Base-by-base conservation (phyloP, 2,329 filamentous ascomycete genomes). In the Colletotrichum agaves region DNA sequence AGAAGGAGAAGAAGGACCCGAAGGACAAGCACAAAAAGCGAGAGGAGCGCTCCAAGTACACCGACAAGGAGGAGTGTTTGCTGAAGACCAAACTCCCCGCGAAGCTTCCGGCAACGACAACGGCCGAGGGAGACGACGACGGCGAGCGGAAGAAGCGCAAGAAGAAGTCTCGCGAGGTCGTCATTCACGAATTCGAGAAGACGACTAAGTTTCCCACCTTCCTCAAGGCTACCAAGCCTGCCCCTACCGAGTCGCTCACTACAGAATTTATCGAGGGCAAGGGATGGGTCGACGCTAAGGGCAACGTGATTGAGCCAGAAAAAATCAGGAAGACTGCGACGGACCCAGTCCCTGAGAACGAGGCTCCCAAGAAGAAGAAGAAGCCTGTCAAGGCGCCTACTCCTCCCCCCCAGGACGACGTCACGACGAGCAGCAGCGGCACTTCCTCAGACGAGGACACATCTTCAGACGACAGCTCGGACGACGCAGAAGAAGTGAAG, bases 141-240 rank as follows among this genome's bases (percentile, higher is more conserved):
- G 78, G 82, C 19, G 77, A 80, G n/a, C 82, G 83, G 70, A 84
- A 84, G 72, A 89, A 87, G 72, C 89, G 88, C 72, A 88, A 87
- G 76, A 87, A 87, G 71, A 87, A 88, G 73, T 84, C 85, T 50
- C 78, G 83, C 13, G 88, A 92, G 67, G 84, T 90, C 1, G 83
- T 93, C 4, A 86, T 98, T 3, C 94, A 98, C 78, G 96, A 99
- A 76, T 98, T 98, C 75, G 88, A 91, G 73, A 94, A 93, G 76
- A 94, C 91, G 7, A 89, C 88, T 41, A 95, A 93, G 73, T 91
- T 93, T 71, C 93, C 94, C 0, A 91, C 88, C 4, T 98, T 97
- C 75, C 79, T 98, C 66, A 93, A 93, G 76, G 82, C 84, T 5
- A 83, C 76, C 46, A 79, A 81, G 5, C 77, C 80, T 1, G 79